A percentile compares a stretch with the other conserved stretches of the same genome.
phyloP scores from a whole-genome alignment of 208 protist species.

The Giardia muris region DNA sequence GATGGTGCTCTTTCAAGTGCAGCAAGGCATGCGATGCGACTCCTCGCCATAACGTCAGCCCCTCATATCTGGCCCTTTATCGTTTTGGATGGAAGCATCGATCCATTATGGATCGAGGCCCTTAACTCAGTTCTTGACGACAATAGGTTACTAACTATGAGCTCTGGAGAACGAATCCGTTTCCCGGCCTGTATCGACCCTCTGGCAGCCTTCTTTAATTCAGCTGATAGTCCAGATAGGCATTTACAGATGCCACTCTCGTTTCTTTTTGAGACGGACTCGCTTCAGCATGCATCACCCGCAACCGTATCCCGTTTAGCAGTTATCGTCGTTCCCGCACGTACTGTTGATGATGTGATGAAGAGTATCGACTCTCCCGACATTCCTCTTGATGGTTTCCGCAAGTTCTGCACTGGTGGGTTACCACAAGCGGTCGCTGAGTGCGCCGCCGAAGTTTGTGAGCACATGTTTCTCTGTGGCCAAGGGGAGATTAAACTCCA shows the following conservation, averaged over 20 bases:
- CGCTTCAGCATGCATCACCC: slow-evolving; percentile 36
- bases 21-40: slow-evolving; percentile 72
- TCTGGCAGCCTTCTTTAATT: not conserved
- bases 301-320: slow-evolving; percentile 35
- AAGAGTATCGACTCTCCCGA: not conserved
- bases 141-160: slow-evolving; percentile 83
- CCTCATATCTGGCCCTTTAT: slow-evolving; percentile 57
- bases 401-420: not conserved
- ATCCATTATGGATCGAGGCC: slow-evolving; percentile 93
- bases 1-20: slow-evolving; percentile 94
- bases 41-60: not conserved
- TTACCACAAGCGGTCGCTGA: too few relatives aligned
- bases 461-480: not conserved
- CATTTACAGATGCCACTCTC: not conserved
- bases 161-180: slow-evolving; percentile 84
- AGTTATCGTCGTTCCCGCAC: slow-evolving; percentile 12
- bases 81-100: slow-evolving; percentile 90
- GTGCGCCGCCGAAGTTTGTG: not conserved
- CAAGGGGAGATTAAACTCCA: not conserved
- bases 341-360: not conserved
- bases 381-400: not conserved
- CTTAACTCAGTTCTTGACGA: slow-evolving; percentile 95
- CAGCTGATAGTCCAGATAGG: not conserved
- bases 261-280: slow-evolving; percentile 38
- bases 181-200: slow-evolving; percentile 41